Conservation (phyloP, 768 basidiomycete species). For the Suillus americanus region DNA sequence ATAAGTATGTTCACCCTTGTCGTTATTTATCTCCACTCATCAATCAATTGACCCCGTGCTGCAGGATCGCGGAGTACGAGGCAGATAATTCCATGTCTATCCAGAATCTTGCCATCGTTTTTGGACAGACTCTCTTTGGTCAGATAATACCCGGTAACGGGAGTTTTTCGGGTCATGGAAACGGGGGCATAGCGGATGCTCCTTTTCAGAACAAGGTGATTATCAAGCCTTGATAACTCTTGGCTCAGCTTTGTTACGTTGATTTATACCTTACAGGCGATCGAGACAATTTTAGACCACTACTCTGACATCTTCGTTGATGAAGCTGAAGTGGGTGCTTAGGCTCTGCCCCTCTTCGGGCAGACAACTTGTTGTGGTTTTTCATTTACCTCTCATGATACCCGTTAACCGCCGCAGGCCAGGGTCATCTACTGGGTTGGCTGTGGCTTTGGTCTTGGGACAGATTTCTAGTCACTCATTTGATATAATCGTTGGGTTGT, state of each 20-base stretch:
- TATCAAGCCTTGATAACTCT: slow-evolving; percentile 1
- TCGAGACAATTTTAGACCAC: slow-evolving; percentile 93
- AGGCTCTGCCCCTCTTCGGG: slow-evolving; percentile 5
- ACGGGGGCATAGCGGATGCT: slow-evolving; percentile 66
- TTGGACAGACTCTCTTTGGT: slow-evolving; percentile 97
- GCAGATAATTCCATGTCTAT: slow-evolving; percentile 88
- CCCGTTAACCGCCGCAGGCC: slow-evolving; percentile 14
- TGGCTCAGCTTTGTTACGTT: slow-evolving; percentile 1
- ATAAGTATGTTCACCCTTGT: slow-evolving; percentile 55
- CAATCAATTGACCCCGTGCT: neutral
- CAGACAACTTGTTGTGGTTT: slow-evolving; percentile 15
- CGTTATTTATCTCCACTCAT: neutral
- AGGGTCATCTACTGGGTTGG: neutral
- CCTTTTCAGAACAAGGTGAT: slow-evolving; percentile 70
- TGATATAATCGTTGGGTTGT: slow-evolving; percentile 7
- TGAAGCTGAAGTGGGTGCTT: slow-evolving; percentile 55
- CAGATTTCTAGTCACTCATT: slow-evolving; percentile 2
- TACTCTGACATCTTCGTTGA: slow-evolving; percentile 97
- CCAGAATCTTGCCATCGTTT: slow-evolving; percentile 93
- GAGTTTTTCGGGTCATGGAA: slow-evolving; percentile 44
- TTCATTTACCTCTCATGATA: slow-evolving; percentile 28
- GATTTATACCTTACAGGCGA: slow-evolving; percentile 53
- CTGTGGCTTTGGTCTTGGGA: neutral
- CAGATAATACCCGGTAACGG: slow-evolving; percentile 47
- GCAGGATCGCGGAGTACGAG: slow-evolving; percentile 76